Conservation (phyloP, 352 stramenopile genomes). For the Blastocystis sp. region DNA sequence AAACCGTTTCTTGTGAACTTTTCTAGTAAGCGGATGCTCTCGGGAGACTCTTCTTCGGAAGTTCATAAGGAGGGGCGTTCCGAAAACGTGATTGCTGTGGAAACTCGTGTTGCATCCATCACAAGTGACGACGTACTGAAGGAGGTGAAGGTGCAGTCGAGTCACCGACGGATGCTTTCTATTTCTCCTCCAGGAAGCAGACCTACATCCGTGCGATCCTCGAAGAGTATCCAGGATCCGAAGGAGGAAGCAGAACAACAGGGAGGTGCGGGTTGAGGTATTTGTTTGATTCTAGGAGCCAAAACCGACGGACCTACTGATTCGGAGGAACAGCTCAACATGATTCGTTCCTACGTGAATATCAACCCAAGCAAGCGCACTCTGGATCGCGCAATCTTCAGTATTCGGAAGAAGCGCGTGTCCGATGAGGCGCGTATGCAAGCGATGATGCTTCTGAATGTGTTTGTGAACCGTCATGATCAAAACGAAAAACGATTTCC, state of each 20-base stretch:
- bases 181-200: not conserved
- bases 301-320: too few species aligned
- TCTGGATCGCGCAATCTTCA: not conserved
- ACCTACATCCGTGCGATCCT: not conserved
- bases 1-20: not conserved
- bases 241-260: not conserved
- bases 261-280: too few species aligned
- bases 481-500: conserved; percentile 52
- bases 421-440: conserved; percentile 39
- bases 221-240: not conserved
- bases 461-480: conserved; percentile 27
- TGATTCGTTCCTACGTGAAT: conserved; percentile 5
- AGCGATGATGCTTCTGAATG: conserved; percentile 8
- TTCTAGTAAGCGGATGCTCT: not conserved
- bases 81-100: not conserved
- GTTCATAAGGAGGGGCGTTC: not conserved
- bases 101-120: not conserved
- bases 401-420: not conserved
- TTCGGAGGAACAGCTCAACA: not conserved
- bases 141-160: conserved; percentile 1
- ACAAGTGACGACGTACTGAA: not conserved
- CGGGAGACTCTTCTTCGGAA: not conserved
- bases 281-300: too few species aligned
- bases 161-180: conserved; percentile 25
- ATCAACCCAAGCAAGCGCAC: not conserved